phyloP scores from a whole-genome alignment of 345 rosid genomes.

The Pistacia vera region DNA sequence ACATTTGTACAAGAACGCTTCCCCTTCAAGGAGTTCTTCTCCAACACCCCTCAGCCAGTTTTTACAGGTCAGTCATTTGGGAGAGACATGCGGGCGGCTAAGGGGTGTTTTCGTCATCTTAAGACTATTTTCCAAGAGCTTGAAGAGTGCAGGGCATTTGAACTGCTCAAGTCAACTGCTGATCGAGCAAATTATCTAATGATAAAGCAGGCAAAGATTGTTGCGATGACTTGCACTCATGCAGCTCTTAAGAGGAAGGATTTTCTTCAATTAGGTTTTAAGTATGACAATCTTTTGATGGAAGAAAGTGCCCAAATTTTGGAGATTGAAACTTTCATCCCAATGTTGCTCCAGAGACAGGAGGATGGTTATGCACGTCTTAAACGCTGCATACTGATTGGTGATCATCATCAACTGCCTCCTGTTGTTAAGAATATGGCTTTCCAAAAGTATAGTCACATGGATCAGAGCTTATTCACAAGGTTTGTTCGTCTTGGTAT shows the following conservation, averaged over 20 bases:
- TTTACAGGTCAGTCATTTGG: slow-evolving; percentile 86
- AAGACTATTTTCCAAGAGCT: slow-evolving; percentile 94
- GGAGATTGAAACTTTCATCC: slow-evolving; percentile 99
- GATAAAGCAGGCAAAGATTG: slow-evolving; percentile 99
- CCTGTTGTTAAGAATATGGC: slow-evolving; percentile 99
- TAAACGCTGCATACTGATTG: slow-evolving; percentile 95
- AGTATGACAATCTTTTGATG: slow-evolving; percentile 96
- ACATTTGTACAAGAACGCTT: slow-evolving; percentile 79
- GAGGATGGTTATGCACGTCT: slow-evolving; percentile 98
- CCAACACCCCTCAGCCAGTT: slow-evolving; percentile 76
- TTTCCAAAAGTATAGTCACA: slow-evolving; percentile 98
- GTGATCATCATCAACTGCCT: slow-evolving; percentile 99
- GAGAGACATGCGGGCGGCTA: slow-evolving; percentile 94
- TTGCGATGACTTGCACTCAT: slow-evolving; percentile 99
- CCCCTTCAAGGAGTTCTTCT: slow-evolving; percentile 90
- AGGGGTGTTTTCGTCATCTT: slow-evolving; percentile 93
- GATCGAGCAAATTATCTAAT: slow-evolving; percentile 97
- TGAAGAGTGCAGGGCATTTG: slow-evolving; percentile 99
- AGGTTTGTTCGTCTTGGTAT: slow-evolving; percentile 98
- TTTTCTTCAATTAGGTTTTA: slow-evolving; percentile 95
- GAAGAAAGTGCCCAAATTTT: slow-evolving; percentile 99
- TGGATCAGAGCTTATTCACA: slow-evolving; percentile 99
- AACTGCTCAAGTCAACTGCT: slow-evolving; percentile 97
- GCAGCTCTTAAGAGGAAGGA: slow-evolving; percentile 98
- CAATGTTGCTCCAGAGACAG: slow-evolving; percentile 98